Percentiles rank a stretch among this genome's conserved stretches.
These are phyloP conservation scores for Myriosclerotinia duriaeana DNA, from an alignment of 2,329 filamentous ascomycete species.

Conservation along the genomic window DNA sequence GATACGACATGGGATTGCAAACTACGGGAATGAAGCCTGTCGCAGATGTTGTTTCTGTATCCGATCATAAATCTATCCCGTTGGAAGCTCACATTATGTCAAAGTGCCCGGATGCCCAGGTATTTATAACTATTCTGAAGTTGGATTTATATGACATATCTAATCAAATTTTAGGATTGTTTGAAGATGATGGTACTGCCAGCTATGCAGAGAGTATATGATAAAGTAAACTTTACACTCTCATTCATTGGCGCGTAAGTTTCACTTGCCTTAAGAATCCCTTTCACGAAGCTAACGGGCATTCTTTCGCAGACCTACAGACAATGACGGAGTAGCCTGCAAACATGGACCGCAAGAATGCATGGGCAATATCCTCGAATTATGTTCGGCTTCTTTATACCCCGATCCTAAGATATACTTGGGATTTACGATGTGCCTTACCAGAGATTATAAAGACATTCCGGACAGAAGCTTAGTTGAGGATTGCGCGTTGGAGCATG, in stretches of 20 bases:
- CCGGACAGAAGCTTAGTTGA: conserved; percentile 76
- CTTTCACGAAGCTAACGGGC: conserved; percentile 15
- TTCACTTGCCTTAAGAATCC: conserved; percentile 46
- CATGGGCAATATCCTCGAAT: conserved; percentile 89
- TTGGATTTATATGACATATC: not conserved
- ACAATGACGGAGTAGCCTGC: conserved; percentile 81
- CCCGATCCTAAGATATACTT: conserved; percentile 84
- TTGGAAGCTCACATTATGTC: conserved; percentile 95
- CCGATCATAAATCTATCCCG: conserved; percentile 54
- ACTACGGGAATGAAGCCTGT: not conserved
- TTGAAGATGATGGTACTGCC: conserved; percentile 79
- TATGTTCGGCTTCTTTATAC: conserved; percentile 82
- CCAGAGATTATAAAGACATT: conserved; percentile 71
- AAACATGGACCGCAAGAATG: conserved; percentile 89
- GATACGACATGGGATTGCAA: not conserved
- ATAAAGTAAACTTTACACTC: conserved; percentile 87
- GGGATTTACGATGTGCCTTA: conserved; percentile 90
- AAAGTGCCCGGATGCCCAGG: conserved; percentile 88
- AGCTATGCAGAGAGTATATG: conserved; percentile 75
- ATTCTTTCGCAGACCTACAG: conserved; percentile 52
- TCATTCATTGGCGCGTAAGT: conserved; percentile 74
- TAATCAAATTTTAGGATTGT: conserved; percentile 58
- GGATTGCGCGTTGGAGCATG: conserved; percentile 87
- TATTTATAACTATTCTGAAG: conserved; percentile 37
- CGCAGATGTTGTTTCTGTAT: not conserved